Evolutionary conservation across 202 grass and related monocot species (phyloP).

Genomic region (Zizania palustris): DNA sequence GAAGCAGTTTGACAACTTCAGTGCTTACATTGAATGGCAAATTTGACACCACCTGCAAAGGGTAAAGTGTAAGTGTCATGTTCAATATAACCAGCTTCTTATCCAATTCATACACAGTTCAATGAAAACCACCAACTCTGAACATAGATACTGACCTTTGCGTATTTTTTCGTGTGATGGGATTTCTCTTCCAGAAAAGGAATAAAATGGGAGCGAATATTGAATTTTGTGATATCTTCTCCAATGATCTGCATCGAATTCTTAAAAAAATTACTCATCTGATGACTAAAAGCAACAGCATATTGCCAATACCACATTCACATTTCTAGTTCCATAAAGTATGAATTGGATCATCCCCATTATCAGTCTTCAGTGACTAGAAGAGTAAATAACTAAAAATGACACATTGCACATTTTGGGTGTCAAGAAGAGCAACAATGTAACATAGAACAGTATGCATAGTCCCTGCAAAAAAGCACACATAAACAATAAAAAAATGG

Average conservation of each 20-base stretch:
- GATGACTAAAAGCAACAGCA: slow-evolving; percentile 4
- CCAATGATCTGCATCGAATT: slow-evolving; percentile 60
- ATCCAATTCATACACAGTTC: not conserved
- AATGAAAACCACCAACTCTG: not conserved
- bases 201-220: slow-evolving; percentile 68
- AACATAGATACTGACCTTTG: slow-evolving; percentile 61
- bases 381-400: slow-evolving; percentile 4
- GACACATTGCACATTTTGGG: not conserved
- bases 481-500: not conserved
- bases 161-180: slow-evolving; percentile 40
- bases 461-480: slow-evolving; percentile 4
- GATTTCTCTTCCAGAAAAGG: slow-evolving; percentile 72
- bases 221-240: slow-evolving; percentile 93
- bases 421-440: slow-evolving; percentile 4
- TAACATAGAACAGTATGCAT: not conserved
- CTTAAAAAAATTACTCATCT: slow-evolving; percentile 19
- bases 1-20: slow-evolving; percentile 87
- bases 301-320: not conserved
- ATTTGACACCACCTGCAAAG: slow-evolving; percentile 87
- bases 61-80: slow-evolving; percentile 36
- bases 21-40: slow-evolving; percentile 97
- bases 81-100: not conserved
- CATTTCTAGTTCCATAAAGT: not conserved
- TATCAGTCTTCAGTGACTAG: slow-evolving; percentile 12
- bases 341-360: not conserved